Conservation (phyloP, 2,329 filamentous ascomycete species). For the Daldinia eschscholtzii region DNA sequence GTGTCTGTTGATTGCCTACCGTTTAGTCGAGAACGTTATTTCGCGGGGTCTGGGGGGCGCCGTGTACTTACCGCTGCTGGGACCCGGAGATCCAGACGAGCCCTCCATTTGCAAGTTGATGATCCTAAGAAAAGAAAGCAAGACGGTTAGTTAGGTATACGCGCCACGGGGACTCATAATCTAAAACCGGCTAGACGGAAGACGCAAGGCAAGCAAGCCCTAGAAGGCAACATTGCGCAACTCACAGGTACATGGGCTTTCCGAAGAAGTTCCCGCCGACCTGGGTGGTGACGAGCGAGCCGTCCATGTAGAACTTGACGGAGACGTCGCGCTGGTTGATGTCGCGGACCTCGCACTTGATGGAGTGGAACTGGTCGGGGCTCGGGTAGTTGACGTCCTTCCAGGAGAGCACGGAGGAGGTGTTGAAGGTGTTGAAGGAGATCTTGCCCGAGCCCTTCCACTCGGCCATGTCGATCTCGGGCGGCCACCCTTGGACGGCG, state of each 20-base stretch:
- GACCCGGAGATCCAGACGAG: constrained; percentile 59
- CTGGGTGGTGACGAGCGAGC: constrained; percentile 62
- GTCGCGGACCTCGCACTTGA: constrained; percentile 65
- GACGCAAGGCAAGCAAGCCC: background rate
- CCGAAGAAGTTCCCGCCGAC: constrained; percentile 63
- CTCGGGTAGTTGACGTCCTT: constrained; percentile 62
- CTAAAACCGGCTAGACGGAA: background rate
- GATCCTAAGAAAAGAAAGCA: constrained; percentile 50
- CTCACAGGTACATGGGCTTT: constrained; percentile 60
- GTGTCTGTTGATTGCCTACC: too few species aligned
- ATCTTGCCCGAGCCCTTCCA: constrained; percentile 71
- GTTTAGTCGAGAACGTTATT: background rate
- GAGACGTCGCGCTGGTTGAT: constrained; percentile 64
- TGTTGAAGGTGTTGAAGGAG: constrained; percentile 65
- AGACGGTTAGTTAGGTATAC: background rate
- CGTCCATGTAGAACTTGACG: constrained; percentile 69
- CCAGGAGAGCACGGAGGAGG: constrained; percentile 58
- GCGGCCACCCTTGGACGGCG: constrained; percentile 67
- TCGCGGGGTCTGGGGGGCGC: background rate
- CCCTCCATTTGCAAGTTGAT: constrained; percentile 62
- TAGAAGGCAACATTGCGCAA: constrained; percentile 4
- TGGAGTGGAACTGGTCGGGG: constrained; percentile 62
- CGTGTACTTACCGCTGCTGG: constrained; percentile 47
- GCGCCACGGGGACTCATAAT: too few species aligned
- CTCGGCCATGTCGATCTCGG: constrained; percentile 71